Evolutionary conservation across 768 basidiomycete genomes (phyloP).

Genomic region (Dictyophora rubrovolvata): DNA sequence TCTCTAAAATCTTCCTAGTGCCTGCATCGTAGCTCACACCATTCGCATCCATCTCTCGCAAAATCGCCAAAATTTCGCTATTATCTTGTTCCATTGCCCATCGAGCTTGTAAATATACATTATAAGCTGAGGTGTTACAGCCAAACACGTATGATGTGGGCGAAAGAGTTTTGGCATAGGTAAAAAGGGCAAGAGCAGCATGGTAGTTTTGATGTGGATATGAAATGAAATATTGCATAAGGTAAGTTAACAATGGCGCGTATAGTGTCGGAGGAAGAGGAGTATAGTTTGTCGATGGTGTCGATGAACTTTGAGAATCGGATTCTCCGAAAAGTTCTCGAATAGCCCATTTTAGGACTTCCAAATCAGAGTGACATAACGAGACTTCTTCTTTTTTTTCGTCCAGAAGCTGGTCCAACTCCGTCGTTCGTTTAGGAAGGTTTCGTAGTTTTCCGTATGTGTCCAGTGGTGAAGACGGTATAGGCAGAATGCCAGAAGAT

Average conservation of each 20-base stretch:
- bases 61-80: slow-evolving; percentile 54
- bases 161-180: slow-evolving; percentile 64
- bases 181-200: slow-evolving; percentile 73
- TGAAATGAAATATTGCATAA: slow-evolving; percentile 69
- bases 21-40: slow-evolving; percentile 54
- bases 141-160: slow-evolving; percentile 80
- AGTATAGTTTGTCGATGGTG: slow-evolving; percentile 5
- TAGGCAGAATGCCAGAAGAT: slow-evolving; percentile 17
- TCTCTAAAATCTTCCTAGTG: slow-evolving; percentile 55
- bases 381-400: slow-evolving; percentile 66
- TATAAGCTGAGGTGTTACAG: slow-evolving; percentile 80
- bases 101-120: slow-evolving; percentile 76
- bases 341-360: slow-evolving; percentile 66
- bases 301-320: neutral
- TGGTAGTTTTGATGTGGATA: slow-evolving; percentile 72
- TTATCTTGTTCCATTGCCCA: slow-evolving; percentile 63
- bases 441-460: slow-evolving; percentile 48
- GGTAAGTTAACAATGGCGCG: slow-evolving; percentile 61
- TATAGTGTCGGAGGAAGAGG: slow-evolving; percentile 56
- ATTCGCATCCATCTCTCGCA: slow-evolving; percentile 78
- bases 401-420: slow-evolving; percentile 48
- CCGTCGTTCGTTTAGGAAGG: slow-evolving; percentile 39
- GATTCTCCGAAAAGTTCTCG: slow-evolving; percentile 53
- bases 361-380: slow-evolving; percentile 52
- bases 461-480: slow-evolving; percentile 24